Conservation (phyloP, 352 stramenopile genomes). For the Blastocystis hominis region DNA sequence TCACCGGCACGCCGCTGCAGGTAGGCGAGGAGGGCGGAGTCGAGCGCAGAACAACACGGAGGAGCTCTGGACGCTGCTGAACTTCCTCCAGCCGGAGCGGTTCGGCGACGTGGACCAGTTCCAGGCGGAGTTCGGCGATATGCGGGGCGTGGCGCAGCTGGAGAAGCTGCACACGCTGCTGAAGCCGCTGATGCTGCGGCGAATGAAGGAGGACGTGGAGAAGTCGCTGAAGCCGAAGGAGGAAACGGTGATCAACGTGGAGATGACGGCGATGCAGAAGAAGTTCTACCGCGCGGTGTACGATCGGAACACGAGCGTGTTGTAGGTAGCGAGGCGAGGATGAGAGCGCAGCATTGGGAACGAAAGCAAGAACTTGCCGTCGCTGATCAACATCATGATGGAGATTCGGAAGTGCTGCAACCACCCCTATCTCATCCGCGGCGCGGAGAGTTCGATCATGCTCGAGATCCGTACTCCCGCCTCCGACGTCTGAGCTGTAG, state of each 20-base stretch:
- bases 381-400: constrained; percentile 97
- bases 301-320: constrained; percentile 94
- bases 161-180: constrained; percentile 82
- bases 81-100: constrained; percentile 86
- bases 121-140: constrained; percentile 81
- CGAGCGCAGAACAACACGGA: constrained; percentile 77
- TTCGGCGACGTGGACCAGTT: constrained; percentile 77
- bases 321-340: constrained; percentile 65
- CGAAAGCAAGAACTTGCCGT: constrained; percentile 67
- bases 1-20: constrained; percentile 88
- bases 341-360: constrained; percentile 58
- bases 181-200: constrained; percentile 83
- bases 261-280: constrained; percentile 93
- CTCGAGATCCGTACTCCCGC: neutral
- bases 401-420: constrained; percentile 99
- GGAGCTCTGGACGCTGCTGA: constrained; percentile 89
- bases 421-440: constrained; percentile 93
- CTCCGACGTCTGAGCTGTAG: neutral
- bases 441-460: constrained; percentile 72
- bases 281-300: constrained; percentile 98
- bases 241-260: constrained; percentile 85
- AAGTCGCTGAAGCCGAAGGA: constrained; percentile 90
- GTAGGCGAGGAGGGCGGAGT: neutral
- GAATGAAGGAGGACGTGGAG: constrained; percentile 91
- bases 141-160: constrained; percentile 81